Base-by-base conservation (phyloP, 352 stramenopile species). In the Thalassiosira exigua region DNA sequence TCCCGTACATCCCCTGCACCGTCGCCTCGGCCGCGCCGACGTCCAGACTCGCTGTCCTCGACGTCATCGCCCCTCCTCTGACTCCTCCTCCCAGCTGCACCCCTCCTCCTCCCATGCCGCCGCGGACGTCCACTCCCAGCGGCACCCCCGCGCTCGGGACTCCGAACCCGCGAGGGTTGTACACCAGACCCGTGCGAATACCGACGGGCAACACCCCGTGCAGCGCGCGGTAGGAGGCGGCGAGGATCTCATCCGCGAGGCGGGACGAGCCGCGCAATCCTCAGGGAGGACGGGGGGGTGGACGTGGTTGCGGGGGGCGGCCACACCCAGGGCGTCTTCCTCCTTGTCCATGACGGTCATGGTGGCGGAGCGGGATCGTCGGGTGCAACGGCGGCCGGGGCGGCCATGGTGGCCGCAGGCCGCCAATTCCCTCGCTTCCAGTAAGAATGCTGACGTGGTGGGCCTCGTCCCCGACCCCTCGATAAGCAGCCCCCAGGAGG, bases 211-310 rank as follows among this genome's bases (percentile, higher is more conserved):
- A 50, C 32, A 84, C 32, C 9, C 69, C 68, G 60, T 81, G 52
- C 21, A 81, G 29, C 7, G 58, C 44, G 48, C 83, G 60, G 56
- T 91, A 91, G 0, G 82, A 73, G 51, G 85, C 78, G 9, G 75
- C 76, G n/a, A 93, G 22, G 7, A 93, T 53, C 79, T 92, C 84
- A 44, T 92, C 82, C 12, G 86, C 64, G 0, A 84, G 59, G 53
- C 81, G 81, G 14, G 74, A 75, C 32, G 76, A 5, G 56, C 50
- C 54, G 29, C 77, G 64, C 26, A 77, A 30, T 71, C 69, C 41
- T 54, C 61, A 41, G 50, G 68, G 44, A 0, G 44, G 57, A 11
- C 11, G 19, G 24, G 50, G 48, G 46, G 66, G 11, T 39, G 51
- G 21, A 4, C 53, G 22, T 42, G 26, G 24, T 11, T 70, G 19